Percentiles rank a stretch among this genome's conserved stretches.
These are phyloP conservation scores for Ustilago esculenta DNA, from an alignment of 1,284 basidiomycete species.

Conservation along the genomic window DNA sequence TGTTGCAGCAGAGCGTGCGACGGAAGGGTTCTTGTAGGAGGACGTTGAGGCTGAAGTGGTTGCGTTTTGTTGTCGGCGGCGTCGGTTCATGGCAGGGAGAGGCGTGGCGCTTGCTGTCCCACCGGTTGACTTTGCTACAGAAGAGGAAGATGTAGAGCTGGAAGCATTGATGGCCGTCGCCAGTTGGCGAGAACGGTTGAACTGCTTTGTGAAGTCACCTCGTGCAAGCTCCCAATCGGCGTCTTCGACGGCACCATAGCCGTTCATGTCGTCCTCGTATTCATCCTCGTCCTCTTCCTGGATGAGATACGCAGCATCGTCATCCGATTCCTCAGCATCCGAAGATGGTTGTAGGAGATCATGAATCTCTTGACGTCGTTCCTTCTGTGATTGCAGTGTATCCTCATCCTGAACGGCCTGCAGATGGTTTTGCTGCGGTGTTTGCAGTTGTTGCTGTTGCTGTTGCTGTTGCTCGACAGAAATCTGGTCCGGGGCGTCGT, in stretches of 20 bases:
- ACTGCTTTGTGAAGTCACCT: conserved; percentile 66
- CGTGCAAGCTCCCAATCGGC: conserved; percentile 65
- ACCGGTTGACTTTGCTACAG: conserved; percentile 2
- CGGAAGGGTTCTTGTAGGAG: not conserved
- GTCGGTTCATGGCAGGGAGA: conserved; percentile 54
- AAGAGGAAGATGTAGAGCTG: conserved; percentile 8
- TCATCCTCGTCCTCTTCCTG: conserved; percentile 41
- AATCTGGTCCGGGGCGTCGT: conserved; percentile 33
- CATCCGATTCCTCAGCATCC: conserved; percentile 35
- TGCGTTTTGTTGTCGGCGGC: conserved; percentile 14
- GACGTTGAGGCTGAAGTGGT: not conserved
- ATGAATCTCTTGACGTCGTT: conserved; percentile 38
- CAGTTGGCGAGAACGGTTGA: conserved; percentile 63
- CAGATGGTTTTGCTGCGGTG: too few relatives aligned
- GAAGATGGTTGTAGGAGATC: conserved; percentile 33
- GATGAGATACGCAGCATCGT: not conserved
- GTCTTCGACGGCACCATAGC: conserved; percentile 59
- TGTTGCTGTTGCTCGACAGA: not conserved
- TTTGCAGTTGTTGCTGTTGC: conserved; percentile 7
- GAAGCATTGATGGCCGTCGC: conserved; percentile 41
- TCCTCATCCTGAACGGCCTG: conserved; percentile 30
- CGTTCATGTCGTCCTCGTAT: conserved; percentile 30
- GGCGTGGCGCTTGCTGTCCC: conserved; percentile 10
- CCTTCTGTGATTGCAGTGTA: conserved; percentile 15
- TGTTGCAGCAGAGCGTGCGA: conserved; percentile 1